Conservation (phyloP, 78 protist genomes). For the Parvularia atlantis region DNA sequence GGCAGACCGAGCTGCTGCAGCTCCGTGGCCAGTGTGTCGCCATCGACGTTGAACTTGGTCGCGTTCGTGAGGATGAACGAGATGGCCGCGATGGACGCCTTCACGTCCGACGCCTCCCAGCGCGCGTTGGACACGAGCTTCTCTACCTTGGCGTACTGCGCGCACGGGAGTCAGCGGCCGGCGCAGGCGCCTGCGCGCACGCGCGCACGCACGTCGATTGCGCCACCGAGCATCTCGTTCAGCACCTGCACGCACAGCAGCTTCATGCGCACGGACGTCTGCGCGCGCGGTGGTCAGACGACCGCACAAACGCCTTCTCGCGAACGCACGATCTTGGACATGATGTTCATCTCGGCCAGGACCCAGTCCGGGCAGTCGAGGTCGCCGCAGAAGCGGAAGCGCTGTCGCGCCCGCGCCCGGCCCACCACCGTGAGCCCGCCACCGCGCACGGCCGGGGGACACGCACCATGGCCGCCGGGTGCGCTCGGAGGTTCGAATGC, state of each 20-base stretch:
- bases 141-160: not conserved
- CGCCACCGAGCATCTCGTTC: not conserved
- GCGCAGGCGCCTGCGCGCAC: not conserved
- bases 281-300: no score
- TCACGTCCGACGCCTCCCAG: conserved; percentile 23
- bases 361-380: conserved; percentile 80
- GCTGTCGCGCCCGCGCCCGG: no score
- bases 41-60: conserved; percentile 55
- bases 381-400: conserved; percentile 77
- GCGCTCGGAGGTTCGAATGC: no score
- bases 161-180: no score
- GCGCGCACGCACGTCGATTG: not conserved
- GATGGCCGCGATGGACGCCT: conserved; percentile 64
- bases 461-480: no score
- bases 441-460: no score
- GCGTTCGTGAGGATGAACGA: conserved; percentile 52
- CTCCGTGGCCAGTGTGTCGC: conserved; percentile 43
- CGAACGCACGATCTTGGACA: conserved; percentile 42
- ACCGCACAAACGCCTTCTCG: conserved; percentile 9
- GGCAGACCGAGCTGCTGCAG: conserved; percentile 76
- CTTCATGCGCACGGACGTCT: conserved; percentile 25
- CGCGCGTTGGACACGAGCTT: not conserved
- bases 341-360: conserved; percentile 45
- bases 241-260: conserved; percentile 8
- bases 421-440: no score